Evolutionary conservation across 495 filamentous ascomycete species (phyloP).

Genomic region (Bombardia bombarda): DNA sequence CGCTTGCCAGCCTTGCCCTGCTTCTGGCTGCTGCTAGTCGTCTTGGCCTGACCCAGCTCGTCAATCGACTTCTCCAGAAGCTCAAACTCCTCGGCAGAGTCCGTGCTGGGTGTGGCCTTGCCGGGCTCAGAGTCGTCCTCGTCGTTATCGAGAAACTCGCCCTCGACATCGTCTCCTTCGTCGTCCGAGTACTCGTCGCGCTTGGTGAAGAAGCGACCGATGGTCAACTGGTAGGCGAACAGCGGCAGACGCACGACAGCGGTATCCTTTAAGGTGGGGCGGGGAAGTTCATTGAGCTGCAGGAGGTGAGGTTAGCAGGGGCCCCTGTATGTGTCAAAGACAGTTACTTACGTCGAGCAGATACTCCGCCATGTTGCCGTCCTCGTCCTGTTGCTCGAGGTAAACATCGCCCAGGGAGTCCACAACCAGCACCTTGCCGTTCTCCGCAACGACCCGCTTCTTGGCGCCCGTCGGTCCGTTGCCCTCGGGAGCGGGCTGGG

Average conservation of each 20-base stretch:
- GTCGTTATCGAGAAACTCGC: conserved; percentile 21
- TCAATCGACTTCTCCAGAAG: conserved; percentile 45
- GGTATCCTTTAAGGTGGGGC: conserved; percentile 61
- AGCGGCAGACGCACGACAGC: conserved; percentile 59
- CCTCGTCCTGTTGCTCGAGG: conserved; percentile 79
- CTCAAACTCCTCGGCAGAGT: conserved; percentile 49
- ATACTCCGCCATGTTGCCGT: conserved; percentile 74
- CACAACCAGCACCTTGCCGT: conserved; percentile 90
- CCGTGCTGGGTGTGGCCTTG: conserved; percentile 35
- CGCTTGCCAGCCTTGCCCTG: conserved; percentile 34
- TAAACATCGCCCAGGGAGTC: conserved; percentile 88
- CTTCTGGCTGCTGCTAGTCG: conserved; percentile 34
- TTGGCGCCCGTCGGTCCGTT: conserved; percentile 55
- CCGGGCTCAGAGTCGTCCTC: conserved; percentile 29
- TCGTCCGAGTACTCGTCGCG: conserved; percentile 24
- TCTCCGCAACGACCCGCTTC: conserved; percentile 82
- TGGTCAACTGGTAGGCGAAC: conserved; percentile 52
- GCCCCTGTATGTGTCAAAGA: too few species aligned
- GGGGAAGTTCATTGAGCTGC: conserved; percentile 54
- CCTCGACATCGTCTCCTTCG: conserved; percentile 24
- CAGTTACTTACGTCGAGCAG: conserved; percentile 72
- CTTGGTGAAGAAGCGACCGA: conserved; percentile 45
- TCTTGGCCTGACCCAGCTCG: conserved; percentile 31
- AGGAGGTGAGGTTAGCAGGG: neutral
- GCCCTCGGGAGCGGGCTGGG: conserved; percentile 19